These are phyloP conservation scores for Ganoderma resinaceum DNA, from an alignment of 1,284 basidiomycete genomes.

Conservation along the genomic window DNA sequence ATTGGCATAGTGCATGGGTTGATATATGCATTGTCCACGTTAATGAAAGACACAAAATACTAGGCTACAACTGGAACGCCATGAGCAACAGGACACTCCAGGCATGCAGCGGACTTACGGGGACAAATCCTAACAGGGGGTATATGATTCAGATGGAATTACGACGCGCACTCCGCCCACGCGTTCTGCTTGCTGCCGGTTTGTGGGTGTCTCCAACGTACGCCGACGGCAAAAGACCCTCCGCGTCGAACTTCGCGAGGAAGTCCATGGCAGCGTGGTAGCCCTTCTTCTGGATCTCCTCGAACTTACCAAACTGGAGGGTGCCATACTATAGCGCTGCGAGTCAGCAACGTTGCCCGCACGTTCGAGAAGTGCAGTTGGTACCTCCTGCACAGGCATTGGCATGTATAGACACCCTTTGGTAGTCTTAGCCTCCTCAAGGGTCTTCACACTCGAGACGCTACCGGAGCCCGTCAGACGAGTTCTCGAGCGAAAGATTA, in stretches of 20 bases:
- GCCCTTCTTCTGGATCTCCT: constrained; percentile 86
- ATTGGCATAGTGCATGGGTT: background rate
- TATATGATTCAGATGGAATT: constrained; percentile 63
- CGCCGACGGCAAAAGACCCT: constrained; percentile 81
- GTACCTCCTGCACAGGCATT: constrained; percentile 92
- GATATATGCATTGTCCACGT: constrained; percentile 7
- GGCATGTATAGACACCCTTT: constrained; percentile 92
- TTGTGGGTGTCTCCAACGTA: constrained; percentile 64
- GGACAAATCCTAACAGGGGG: background rate
- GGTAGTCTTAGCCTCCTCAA: constrained; percentile 93
- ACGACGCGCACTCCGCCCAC: constrained; percentile 77
- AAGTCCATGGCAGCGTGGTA: constrained; percentile 79
- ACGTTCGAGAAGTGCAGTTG: constrained; percentile 27
- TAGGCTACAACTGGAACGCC: constrained; percentile 10
- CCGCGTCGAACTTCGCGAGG: constrained; percentile 82
- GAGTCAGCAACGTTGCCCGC: constrained; percentile 26
- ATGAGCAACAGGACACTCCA: background rate
- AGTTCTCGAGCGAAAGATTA: background rate
- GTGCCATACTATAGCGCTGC: constrained; percentile 68
- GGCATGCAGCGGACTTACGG: background rate
- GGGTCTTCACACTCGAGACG: constrained; percentile 93
- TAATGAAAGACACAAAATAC: background rate
- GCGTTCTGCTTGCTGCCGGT: constrained; percentile 57
- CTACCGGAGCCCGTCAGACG: constrained; percentile 46
- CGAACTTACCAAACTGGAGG: constrained; percentile 81